phyloP scores from a whole-genome alignment of 2,329 filamentous ascomycete species.

The Cladophialophora immunda region DNA sequence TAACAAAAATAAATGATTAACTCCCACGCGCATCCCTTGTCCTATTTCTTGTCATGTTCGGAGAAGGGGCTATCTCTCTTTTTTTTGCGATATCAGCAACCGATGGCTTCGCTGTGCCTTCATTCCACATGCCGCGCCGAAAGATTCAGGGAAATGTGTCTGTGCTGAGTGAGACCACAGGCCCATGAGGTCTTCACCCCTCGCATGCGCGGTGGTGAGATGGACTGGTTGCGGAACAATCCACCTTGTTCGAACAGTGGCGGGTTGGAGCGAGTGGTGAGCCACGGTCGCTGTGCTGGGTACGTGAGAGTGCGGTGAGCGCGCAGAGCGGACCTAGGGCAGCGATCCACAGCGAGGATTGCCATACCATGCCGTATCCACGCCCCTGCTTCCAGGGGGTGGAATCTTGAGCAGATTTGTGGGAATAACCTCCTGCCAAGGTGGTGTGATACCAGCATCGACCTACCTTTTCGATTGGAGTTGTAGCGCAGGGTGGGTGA shows the following conservation, averaged over 20 bases:
- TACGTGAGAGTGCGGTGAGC: not conserved
- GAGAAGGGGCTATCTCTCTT: not conserved
- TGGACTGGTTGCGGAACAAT: too few relatives aligned
- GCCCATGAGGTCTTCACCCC: too few relatives aligned
- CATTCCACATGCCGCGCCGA: too few relatives aligned
- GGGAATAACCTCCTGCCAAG: not conserved
- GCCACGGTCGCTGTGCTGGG: too few relatives aligned
- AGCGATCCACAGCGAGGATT: not conserved
- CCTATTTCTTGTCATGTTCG: not conserved
- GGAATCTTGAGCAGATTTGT: not conserved
- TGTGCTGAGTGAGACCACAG: too few relatives aligned
- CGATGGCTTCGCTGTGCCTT: not conserved
- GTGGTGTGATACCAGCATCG: not conserved
- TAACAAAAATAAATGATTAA: conserved; percentile 2
- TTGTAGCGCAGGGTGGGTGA: not conserved
- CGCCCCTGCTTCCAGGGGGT: not conserved
- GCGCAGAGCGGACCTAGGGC: not conserved
- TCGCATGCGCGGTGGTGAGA: too few relatives aligned
- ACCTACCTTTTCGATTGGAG: not conserved
- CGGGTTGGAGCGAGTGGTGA: too few relatives aligned
- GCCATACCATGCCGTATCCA: not conserved
- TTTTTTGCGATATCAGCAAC: not conserved
- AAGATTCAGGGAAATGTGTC: too few relatives aligned
- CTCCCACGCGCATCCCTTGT: not conserved
- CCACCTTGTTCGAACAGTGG: too few relatives aligned